Base-by-base conservation (phyloP, 2,329 filamentous ascomycete genomes). In the Epichloe gansuensis region DNA sequence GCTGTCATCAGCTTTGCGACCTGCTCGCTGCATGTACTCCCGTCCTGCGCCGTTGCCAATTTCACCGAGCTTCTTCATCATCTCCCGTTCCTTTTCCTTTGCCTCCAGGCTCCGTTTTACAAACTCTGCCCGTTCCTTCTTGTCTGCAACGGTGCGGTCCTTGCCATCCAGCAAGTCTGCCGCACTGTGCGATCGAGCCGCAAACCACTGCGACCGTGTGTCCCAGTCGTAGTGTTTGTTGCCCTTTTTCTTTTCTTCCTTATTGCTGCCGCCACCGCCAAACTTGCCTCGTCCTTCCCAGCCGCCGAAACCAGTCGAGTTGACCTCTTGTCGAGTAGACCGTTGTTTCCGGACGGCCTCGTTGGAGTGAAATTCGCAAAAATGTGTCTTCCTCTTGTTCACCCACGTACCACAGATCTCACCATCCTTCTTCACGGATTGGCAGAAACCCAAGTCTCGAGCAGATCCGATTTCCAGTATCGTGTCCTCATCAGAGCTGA, bases 331-430 rank as follows among this genome's bases (percentile, higher is more conserved):
- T 38, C 90, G 77, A 1, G 76, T 73, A 11, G 80, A 73, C 34
- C 74, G 72, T 51, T 63, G 81, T 63, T 87, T 90, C 51, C 82
- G 78, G 3, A 97, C 71, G 27, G 88, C 84, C 27, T 88, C 73
- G 59, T 94, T 89, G 58, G 95, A 81, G 67, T 98, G 93, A 59
- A 85, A 98, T 57, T 95, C 89, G 69, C 93, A 98, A 64, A 86
- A 88, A 60, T 95, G 84, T 0, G 90, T 95, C 60, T 89, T 87
- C 50, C 89, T 82, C 57, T 80, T 81, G 66, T 98, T 91, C 54
- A 98, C 76, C 93, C 93, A 98, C 31, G 79, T 72, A 36, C 78
- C 81, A 66, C 93, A 98, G 46, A 77, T 71, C 52, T 86, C 78
- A 40, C 93, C 91, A 63, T 96, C 89, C 62, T 87, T 91, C 64